These are phyloP conservation scores for Glomus cerebriforme DNA, from an alignment of 192 early-diverging fungal genomes.

Conservation along the genomic window DNA sequence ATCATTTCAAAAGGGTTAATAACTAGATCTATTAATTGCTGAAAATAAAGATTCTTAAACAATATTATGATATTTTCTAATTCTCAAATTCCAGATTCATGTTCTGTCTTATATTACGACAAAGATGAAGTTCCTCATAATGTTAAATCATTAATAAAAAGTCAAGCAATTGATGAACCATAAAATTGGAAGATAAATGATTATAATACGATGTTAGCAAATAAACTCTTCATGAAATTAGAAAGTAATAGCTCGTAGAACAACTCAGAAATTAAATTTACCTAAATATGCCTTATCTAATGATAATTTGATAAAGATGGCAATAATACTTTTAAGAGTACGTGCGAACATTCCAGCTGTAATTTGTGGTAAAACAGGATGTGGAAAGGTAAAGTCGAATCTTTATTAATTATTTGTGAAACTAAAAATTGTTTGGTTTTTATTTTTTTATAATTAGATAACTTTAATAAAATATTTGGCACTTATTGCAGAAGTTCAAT, in stretches of 20 bases:
- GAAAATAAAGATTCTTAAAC: too few species aligned
- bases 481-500: not conserved
- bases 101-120: too few species aligned
- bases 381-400: constrained; percentile 19
- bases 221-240: not conserved
- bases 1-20: too few species aligned
- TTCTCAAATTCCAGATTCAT: too few species aligned
- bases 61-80: too few species aligned
- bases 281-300: not conserved
- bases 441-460: not conserved
- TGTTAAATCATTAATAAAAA: too few species aligned
- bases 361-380: constrained; percentile 23
- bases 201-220: constrained; percentile 11
- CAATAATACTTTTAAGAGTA: constrained; percentile 17
- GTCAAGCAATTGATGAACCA: too few species aligned
- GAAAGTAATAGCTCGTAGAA: constrained; percentile 17
- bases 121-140: too few species aligned
- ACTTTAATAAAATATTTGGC: constrained; percentile 16
- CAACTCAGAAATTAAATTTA: not conserved
- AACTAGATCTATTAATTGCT: too few species aligned
- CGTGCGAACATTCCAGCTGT: constrained; percentile 25
- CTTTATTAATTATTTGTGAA: too few species aligned
- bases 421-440: not conserved
- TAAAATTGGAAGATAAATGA: not conserved
- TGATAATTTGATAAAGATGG: constrained; percentile 30